Conservation (phyloP, 2,329 filamentous ascomycete species). For the Fusarium nygamai region DNA sequence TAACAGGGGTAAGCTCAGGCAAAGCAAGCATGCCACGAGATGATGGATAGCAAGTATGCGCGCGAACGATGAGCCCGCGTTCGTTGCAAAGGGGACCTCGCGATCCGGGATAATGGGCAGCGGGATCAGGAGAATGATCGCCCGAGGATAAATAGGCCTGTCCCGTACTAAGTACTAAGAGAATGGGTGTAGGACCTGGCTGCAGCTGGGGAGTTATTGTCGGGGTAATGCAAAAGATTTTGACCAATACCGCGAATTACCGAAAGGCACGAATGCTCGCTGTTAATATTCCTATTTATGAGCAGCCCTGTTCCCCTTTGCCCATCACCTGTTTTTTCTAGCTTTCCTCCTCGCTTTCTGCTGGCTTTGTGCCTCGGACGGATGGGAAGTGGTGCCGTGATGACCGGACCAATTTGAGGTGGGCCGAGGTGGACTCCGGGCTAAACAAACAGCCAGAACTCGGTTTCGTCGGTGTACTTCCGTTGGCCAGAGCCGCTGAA, state of each 20-base stretch:
- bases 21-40: constrained; percentile 22
- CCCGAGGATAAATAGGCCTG: constrained; percentile 35
- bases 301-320: constrained; percentile 17
- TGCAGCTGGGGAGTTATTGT: constrained; percentile 6
- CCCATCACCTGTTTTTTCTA: constrained; percentile 16
- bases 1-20: constrained; percentile 13
- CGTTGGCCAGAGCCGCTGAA: constrained; percentile 15
- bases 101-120: constrained; percentile 37
- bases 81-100: constrained; percentile 28
- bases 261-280: constrained; percentile 3
- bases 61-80: constrained; percentile 28
- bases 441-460: constrained; percentile 27
- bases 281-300: constrained; percentile 12
- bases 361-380: constrained; percentile 35
- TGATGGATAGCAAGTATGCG: constrained; percentile 5
- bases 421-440: constrained; percentile 37
- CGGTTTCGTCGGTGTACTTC: constrained; percentile 26
- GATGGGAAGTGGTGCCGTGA: constrained; percentile 35
- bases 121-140: constrained; percentile 37
- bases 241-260: constrained; percentile 27
- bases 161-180: constrained; percentile 15
- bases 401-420: constrained; percentile 23
- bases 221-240: constrained; percentile 6
- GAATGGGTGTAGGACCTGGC: constrained; percentile 14
- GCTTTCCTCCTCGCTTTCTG: constrained; percentile 28